A percentile compares a stretch with the other conserved stretches of the same genome.
Conservation (phyloP, 2,329 filamentous ascomycete species). For the Phaeoacremonium minimum region DNA sequence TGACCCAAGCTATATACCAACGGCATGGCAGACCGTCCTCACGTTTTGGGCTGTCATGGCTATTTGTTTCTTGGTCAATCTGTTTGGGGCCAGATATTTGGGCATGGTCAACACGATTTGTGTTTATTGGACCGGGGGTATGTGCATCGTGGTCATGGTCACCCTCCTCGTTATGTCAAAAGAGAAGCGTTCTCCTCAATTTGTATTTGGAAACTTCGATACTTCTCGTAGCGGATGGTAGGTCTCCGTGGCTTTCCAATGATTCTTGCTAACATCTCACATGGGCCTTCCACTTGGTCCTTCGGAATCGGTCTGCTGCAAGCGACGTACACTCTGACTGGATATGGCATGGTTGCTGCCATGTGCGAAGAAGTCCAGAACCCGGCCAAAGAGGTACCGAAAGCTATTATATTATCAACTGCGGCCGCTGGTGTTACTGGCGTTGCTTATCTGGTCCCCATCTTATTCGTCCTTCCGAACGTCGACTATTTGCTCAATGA, state of each 20-base stretch:
- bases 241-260: no score
- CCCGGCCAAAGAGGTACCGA: slow-evolving; percentile 64
- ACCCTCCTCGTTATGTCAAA: slow-evolving; percentile 59
- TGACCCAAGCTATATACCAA: slow-evolving; percentile 65
- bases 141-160: slow-evolving; percentile 46
- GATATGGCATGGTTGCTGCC: slow-evolving; percentile 67
- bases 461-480: slow-evolving; percentile 72
- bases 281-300: slow-evolving; percentile 64
- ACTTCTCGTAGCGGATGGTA: slow-evolving; percentile 61
- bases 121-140: slow-evolving; percentile 66
- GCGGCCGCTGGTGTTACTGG: slow-evolving; percentile 63
- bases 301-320: slow-evolving; percentile 70
- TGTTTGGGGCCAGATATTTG: slow-evolving; percentile 55
- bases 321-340: slow-evolving; percentile 57
- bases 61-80: slow-evolving; percentile 59
- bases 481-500: slow-evolving; percentile 59
- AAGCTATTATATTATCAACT: slow-evolving; percentile 67
- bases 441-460: slow-evolving; percentile 64
- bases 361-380: slow-evolving; percentile 73
- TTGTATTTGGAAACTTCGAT: slow-evolving; percentile 67
- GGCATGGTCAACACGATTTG: slow-evolving; percentile 70
- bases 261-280: no score
- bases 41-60: slow-evolving; percentile 70
- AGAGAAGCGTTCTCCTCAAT: slow-evolving; percentile 51
- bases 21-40: slow-evolving; percentile 64